A percentile compares a stretch with the other conserved stretches of the same genome.
Evolutionary conservation across 2,329 filamentous ascomycete species (phyloP).

Genomic region (Stromatinia cepivora): DNA sequence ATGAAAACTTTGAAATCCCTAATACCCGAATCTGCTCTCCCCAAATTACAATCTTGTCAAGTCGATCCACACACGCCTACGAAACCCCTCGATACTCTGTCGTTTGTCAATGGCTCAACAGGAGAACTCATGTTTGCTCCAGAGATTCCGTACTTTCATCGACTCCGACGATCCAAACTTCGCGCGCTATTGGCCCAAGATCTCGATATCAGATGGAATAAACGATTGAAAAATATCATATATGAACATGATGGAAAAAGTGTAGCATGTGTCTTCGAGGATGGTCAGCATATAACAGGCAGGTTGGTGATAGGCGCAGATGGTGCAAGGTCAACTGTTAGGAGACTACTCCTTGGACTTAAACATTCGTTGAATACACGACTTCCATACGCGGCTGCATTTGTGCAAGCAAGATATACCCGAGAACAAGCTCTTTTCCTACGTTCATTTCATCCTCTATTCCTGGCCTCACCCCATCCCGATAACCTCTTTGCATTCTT

Average conservation of each 20-base stretch:
- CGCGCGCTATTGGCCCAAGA: slow-evolving; percentile 42
- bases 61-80: slow-evolving; percentile 40
- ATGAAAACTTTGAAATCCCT: slow-evolving; percentile 40
- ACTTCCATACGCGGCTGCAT: slow-evolving; percentile 48
- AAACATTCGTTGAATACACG: slow-evolving; percentile 40
- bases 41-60: slow-evolving; percentile 36
- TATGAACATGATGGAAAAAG: slow-evolving; percentile 33
- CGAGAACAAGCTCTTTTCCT: slow-evolving; percentile 47
- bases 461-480: slow-evolving; percentile 47
- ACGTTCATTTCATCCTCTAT: slow-evolving; percentile 48
- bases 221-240: slow-evolving; percentile 42
- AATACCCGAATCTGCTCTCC: slow-evolving; percentile 37
- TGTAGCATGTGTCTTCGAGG: slow-evolving; percentile 41
- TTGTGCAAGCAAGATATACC: slow-evolving; percentile 47
- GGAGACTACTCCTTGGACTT: slow-evolving; percentile 40
- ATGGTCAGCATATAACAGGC: slow-evolving; percentile 38
- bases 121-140: slow-evolving; percentile 34
- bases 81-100: slow-evolving; percentile 38
- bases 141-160: slow-evolving; percentile 40
- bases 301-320: slow-evolving; percentile 42
- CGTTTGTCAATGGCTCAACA: slow-evolving; percentile 42
- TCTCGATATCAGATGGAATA: slow-evolving; percentile 44
- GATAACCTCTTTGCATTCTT: slow-evolving; percentile 48
- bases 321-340: slow-evolving; percentile 39
- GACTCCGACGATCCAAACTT: slow-evolving; percentile 43